Conservation (phyloP, 1,139 yeast genomes). For the Eremothecium sinecaudum region DNA sequence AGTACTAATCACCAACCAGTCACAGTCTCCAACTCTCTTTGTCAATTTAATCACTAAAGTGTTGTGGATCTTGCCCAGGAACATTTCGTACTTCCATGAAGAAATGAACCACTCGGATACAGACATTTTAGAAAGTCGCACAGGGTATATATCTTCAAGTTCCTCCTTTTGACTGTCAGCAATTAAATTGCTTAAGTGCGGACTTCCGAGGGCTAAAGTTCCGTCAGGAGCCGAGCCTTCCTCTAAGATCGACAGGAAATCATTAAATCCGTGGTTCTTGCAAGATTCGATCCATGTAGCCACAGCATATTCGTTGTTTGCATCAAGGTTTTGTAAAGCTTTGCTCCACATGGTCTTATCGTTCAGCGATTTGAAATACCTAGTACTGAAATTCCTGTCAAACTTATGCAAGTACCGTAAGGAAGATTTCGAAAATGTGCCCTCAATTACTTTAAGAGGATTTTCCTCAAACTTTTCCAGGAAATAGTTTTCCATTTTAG, state of each 20-base stretch:
- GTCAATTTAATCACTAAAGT: conserved; percentile 30
- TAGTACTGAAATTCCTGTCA: conserved; percentile 26
- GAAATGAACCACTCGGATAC: conserved; percentile 32
- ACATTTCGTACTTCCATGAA: conserved; percentile 33
- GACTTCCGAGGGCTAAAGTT: conserved; percentile 16
- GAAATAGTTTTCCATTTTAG: conserved; percentile 30
- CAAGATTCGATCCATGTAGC: conserved; percentile 31
- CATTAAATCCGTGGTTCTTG: conserved; percentile 30
- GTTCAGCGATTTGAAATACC: conserved; percentile 25
- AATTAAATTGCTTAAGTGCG: conserved; percentile 10
- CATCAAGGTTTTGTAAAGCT: conserved; percentile 8
- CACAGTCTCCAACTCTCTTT: conserved; percentile 32
- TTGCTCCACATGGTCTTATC: conserved; percentile 16
- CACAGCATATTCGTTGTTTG: conserved; percentile 19
- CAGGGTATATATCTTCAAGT: conserved; percentile 14
- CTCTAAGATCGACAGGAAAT: conserved; percentile 15
- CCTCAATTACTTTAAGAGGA: conserved; percentile 28
- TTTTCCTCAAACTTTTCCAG: conserved; percentile 30
- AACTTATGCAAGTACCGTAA: conserved; percentile 29
- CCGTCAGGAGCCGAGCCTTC: conserved; percentile 14
- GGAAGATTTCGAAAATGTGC: conserved; percentile 31
- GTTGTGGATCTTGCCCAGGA: conserved; percentile 28
- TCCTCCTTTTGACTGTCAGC: conserved; percentile 7
- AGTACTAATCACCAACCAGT: conserved; percentile 31
- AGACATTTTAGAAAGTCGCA: conserved; percentile 29